Evolutionary conservation across 495 filamentous ascomycete genomes (phyloP), one percentile per base, ranked within the genome.

Genomic region (Hypoxylon subgilvum): DNA sequence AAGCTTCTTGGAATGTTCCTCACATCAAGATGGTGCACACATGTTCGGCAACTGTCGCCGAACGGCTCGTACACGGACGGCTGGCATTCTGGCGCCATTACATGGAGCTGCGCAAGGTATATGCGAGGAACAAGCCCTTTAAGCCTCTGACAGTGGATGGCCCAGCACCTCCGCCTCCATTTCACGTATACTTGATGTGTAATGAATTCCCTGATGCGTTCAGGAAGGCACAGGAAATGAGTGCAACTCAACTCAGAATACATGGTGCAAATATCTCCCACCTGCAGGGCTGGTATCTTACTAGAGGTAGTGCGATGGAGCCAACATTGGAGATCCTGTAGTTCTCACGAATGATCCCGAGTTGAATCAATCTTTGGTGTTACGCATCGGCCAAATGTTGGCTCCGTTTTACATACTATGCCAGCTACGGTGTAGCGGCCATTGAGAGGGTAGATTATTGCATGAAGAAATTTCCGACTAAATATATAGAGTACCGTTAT

Each of bases 31-130:
- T 36, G 19, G 50, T 53, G 3, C 38, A 53, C n/a, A 18, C 10
- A 12, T 53, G 27, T 12, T 13, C 39, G 21, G 50, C 44, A 14
- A 27, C 39, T 12, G 38, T 13, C 12, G 39, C 40, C 18, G n/a
- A 18, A 14, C 50, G 19, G 12, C 28, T 53, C 16, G 39, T 53
- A 10, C 18, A 44, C 17, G 50, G 36, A 13, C 39, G 50, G 8
- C 27, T 25, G 4, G 7, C 5, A n/a, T 53, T 53, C 30, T 53
- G 50, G 49, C 38, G 35, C 18, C n/a, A 43, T 35, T 52, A 43
- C 28, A n/a, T 17, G 25, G 49, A 43, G 3, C 13, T 52, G 17
- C 43, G 31, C 38, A 52, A 43, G 49, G 28, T 18, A 16, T 43
- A 25, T 12, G 36, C 36, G 10, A 42, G 4, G 13, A 9, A 16